Evolutionary conservation across 2,329 filamentous ascomycete species (phyloP).

Genomic region (Epichloe sp.): DNA sequence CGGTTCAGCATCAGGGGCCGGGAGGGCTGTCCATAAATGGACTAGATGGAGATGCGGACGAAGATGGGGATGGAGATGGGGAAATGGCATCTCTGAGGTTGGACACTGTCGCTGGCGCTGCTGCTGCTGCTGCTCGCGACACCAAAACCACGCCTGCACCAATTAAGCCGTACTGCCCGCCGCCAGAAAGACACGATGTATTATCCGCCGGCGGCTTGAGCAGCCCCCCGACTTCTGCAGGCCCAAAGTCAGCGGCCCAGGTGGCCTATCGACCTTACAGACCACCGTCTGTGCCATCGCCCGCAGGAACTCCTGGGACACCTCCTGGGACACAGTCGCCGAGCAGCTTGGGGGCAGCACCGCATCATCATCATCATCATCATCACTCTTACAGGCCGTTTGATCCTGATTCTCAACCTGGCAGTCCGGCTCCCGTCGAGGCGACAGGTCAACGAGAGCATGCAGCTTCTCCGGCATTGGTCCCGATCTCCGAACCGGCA

Average conservation of each 20-base stretch:
- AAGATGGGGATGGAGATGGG: too few species aligned
- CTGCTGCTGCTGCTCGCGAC: not conserved
- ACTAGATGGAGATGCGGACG: too few species aligned
- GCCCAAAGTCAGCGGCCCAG: not conserved
- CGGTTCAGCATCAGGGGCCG: not conserved
- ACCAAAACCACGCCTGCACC: slow-evolving; percentile 9
- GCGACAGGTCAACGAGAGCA: not conserved
- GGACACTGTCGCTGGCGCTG: not conserved
- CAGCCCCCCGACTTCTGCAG: not conserved
- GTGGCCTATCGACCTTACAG: slow-evolving; percentile 18
- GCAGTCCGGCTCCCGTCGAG: not conserved
- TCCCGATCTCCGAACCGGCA: not conserved
- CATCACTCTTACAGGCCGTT: slow-evolving; percentile 9
- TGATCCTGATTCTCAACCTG: not conserved
- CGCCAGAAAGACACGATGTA: slow-evolving; percentile 3
- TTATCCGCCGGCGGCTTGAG: not conserved
- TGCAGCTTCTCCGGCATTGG: not conserved
- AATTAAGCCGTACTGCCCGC: slow-evolving; percentile 16
- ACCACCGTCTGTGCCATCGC: slow-evolving; percentile 9
- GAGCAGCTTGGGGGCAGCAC: not conserved
- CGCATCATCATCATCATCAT: slow-evolving; percentile 15
- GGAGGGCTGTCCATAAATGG: not conserved
- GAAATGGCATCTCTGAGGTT: too few species aligned
- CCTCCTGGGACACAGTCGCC: not conserved
- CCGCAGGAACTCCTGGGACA: not conserved